Conservation (phyloP, 768 basidiomycete genomes). For the Lactarius evosmus region DNA sequence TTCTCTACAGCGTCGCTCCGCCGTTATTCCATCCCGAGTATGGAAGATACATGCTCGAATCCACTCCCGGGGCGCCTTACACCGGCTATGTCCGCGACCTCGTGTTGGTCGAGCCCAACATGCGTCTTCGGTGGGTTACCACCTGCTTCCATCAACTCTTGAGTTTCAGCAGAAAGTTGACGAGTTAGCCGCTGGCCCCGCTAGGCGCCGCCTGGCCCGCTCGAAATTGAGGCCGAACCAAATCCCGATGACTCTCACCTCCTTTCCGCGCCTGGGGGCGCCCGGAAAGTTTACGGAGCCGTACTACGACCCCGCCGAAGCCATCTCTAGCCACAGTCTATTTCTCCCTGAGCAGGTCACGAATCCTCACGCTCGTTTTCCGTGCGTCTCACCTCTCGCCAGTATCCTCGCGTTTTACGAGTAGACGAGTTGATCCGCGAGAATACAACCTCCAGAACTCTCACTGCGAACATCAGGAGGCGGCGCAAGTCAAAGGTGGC, state of each 20-base stretch:
- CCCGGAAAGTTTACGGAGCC: conserved; percentile 93
- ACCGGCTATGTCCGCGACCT: conserved; percentile 83
- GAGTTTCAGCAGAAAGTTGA: conserved; percentile 6
- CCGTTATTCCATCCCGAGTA: conserved; percentile 98
- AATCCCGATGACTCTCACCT: conserved; percentile 88
- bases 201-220: conserved; percentile 78
- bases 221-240: conserved; percentile 82
- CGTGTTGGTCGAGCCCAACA: conserved; percentile 87
- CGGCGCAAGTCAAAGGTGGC: conserved; percentile 91
- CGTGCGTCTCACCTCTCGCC: conserved; percentile 55
- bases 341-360: conserved; percentile 96
- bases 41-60: conserved; percentile 98
- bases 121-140: conserved; percentile 74
- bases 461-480: conserved; percentile 94
- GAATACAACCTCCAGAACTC: conserved; percentile 59
- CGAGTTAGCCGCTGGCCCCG: conserved; percentile 3
- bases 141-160: background rate
- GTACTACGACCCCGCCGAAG: conserved; percentile 66
- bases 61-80: conserved; percentile 94
- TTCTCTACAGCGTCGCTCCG: conserved; percentile 6
- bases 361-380: conserved; percentile 96
- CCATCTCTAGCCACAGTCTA: conserved; percentile 85
- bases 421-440: background rate
- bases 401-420: conserved; percentile 17
- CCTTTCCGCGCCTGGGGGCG: conserved; percentile 90